Evolutionary conservation across 305 asterid species (phyloP).

Genomic region (Fraxinus albicans): DNA sequence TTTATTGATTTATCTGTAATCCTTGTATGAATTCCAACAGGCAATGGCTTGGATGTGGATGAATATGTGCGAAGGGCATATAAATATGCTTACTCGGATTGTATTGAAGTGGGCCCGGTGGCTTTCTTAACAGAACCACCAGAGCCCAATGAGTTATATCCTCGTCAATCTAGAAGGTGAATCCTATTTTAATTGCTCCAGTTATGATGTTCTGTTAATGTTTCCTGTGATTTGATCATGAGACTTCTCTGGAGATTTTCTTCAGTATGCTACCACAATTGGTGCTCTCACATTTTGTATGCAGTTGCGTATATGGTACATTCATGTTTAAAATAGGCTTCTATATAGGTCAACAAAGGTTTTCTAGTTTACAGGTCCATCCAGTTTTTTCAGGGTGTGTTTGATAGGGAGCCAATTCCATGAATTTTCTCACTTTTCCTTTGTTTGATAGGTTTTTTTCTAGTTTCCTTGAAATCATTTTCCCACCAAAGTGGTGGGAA

Average conservation of each 20-base stretch:
- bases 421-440: too few species aligned
- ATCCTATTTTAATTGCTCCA: slow-evolving; percentile 27
- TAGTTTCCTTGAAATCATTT: too few species aligned
- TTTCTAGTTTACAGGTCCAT: slow-evolving; percentile 11
- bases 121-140: slow-evolving; percentile 97
- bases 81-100: slow-evolving; percentile 93
- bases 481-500: too few species aligned
- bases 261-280: slow-evolving; percentile 3
- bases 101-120: slow-evolving; percentile 98
- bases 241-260: neutral
- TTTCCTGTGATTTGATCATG: neutral
- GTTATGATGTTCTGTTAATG: slow-evolving; percentile 2
- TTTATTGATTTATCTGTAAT: slow-evolving; percentile 6
- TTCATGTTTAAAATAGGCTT: neutral
- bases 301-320: neutral
- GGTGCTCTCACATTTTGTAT: neutral
- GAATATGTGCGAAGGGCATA: slow-evolving; percentile 98
- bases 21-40: slow-evolving; percentile 41
- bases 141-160: slow-evolving; percentile 93
- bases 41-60: slow-evolving; percentile 93
- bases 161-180: slow-evolving; percentile 91
- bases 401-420: too few species aligned
- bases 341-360: neutral
- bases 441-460: too few species aligned
- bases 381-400: neutral